Evolutionary conservation across 371 early-diverging fungal species (phyloP).

Genomic region (Nematocida homosporus): DNA sequence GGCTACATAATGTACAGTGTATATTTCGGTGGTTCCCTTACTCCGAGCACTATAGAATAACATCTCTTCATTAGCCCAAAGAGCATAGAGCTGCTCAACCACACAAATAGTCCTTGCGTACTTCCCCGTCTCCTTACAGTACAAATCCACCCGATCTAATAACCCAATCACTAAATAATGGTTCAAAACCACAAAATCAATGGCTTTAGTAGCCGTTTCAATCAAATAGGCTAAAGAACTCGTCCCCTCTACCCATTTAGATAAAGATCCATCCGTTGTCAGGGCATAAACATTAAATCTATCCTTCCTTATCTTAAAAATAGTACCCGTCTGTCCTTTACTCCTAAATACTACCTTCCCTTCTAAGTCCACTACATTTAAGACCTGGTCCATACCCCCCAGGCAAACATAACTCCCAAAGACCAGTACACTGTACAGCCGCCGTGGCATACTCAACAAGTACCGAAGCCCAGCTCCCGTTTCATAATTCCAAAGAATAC

Average conservation of each 20-base stretch:
- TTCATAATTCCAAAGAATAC: constrained; percentile 81
- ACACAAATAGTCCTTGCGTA: constrained; percentile 44
- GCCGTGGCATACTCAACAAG: constrained; percentile 66
- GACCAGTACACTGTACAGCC: constrained; percentile 85
- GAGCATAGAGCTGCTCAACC: constrained; percentile 10
- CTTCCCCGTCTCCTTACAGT: constrained; percentile 51
- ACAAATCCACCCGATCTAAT: constrained; percentile 50
- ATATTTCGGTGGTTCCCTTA: background rate
- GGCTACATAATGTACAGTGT: background rate
- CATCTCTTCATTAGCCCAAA: constrained; percentile 10
- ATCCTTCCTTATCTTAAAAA: constrained; percentile 33
- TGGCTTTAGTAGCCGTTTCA: constrained; percentile 21
- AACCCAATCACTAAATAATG: constrained; percentile 61
- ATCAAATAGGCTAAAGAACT: constrained; percentile 49
- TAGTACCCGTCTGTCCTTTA: constrained; percentile 37
- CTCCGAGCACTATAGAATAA: constrained; percentile 8
- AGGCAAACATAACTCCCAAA: constrained; percentile 77
- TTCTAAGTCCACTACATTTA: constrained; percentile 58
- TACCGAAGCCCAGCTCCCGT: constrained; percentile 58
- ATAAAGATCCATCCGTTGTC: constrained; percentile 58
- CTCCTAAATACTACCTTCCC: constrained; percentile 20
- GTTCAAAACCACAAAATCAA: constrained; percentile 52
- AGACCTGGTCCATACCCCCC: constrained; percentile 73
- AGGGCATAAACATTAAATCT: constrained; percentile 58
- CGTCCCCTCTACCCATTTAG: constrained; percentile 58